phyloP scores from a whole-genome alignment of 768 basidiomycete species.

The Lentinus brumalis region DNA sequence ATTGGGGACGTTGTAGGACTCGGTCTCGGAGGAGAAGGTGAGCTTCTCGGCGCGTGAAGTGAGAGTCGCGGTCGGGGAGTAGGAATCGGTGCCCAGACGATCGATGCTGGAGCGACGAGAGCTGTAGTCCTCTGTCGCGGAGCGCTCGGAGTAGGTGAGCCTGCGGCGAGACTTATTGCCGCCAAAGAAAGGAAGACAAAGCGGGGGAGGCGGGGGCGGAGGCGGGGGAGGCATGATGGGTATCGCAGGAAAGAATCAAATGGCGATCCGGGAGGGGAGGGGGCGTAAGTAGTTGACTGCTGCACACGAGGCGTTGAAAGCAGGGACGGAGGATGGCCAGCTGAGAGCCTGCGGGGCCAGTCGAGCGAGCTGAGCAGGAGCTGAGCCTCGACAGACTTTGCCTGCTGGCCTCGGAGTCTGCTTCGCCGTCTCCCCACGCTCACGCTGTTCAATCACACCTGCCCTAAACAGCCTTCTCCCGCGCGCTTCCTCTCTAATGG shows the following conservation, averaged over 20 bases:
- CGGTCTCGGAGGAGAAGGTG: slow-evolving; percentile 33
- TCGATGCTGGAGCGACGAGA: slow-evolving; percentile 29
- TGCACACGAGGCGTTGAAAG: slow-evolving; percentile 27
- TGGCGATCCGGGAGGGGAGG: slow-evolving; percentile 9
- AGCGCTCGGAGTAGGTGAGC: slow-evolving; percentile 28
- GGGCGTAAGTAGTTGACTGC: slow-evolving; percentile 18
- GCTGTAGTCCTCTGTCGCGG: slow-evolving; percentile 24
- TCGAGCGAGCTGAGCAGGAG: background rate
- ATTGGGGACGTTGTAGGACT: slow-evolving; percentile 28
- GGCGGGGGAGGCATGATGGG: slow-evolving; percentile 22
- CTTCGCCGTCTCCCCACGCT: background rate
- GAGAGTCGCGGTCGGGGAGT: slow-evolving; percentile 38
- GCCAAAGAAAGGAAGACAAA: slow-evolving; percentile 32
- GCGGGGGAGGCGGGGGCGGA: slow-evolving; percentile 33
- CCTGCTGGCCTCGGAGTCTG: background rate
- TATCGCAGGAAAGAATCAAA: slow-evolving; percentile 27
- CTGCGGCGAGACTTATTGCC: slow-evolving; percentile 23
- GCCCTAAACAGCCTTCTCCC: slow-evolving; percentile 10
- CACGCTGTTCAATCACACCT: background rate
- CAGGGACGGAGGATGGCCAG: slow-evolving; percentile 1
- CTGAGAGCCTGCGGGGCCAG: background rate
- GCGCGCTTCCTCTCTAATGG: background rate
- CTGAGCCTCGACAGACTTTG: background rate
- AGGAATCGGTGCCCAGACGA: slow-evolving; percentile 27
- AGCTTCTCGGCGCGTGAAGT: slow-evolving; percentile 35